Evolutionary conservation across 1,284 basidiomycete genomes (phyloP), one percentile per base, ranked within the genome.

Genomic region (Ganoderma resinaceum): DNA sequence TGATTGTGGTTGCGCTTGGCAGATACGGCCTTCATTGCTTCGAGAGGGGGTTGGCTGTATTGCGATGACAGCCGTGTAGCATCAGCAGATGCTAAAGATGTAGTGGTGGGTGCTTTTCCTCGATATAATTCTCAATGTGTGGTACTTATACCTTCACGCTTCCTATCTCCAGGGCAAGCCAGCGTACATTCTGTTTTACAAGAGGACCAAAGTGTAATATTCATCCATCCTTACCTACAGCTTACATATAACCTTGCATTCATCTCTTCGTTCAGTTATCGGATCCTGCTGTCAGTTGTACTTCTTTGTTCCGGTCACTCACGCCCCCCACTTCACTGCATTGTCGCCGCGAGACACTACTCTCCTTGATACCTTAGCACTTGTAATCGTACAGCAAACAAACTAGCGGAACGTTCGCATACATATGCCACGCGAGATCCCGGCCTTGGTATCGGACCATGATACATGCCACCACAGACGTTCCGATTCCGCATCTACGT

Each of bases 151-250:
- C n/a, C 9, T 14, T 33, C 26, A 69, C 23, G 71, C 0, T 66
- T 16, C n/a, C 49, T 69, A 71, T 63, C 46, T 38, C 1, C 79
- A 96, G 95, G 92, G 90, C 68, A 91, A 92, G 72, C 92, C 93
- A 61, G 95, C 95, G 71, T 96, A 97, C 77, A 94, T 96, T 68
- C 82, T 97, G 80, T 96, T 91, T 78, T 95, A 95, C 81, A 94
- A 94, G 81, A 84, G 93, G 77, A 86, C 86, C 72, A 89, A 86
- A 80, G 74, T 82, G 72, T 91, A 85, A 82, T 60, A 43, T 61
- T 43, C 46, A 26, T 43, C 23, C 23, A 31, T 7, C 35, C 35
- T 52, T 62, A 62, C 58, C 8, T 46, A 46, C 65, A 67, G 53
- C 59, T 75, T 62, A 65, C 68, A 75, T 77, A 72, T 74, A 75